phyloP scores from a whole-genome alignment of 352 stramenopile genomes.

The Peronosclerospora sorghi region DNA sequence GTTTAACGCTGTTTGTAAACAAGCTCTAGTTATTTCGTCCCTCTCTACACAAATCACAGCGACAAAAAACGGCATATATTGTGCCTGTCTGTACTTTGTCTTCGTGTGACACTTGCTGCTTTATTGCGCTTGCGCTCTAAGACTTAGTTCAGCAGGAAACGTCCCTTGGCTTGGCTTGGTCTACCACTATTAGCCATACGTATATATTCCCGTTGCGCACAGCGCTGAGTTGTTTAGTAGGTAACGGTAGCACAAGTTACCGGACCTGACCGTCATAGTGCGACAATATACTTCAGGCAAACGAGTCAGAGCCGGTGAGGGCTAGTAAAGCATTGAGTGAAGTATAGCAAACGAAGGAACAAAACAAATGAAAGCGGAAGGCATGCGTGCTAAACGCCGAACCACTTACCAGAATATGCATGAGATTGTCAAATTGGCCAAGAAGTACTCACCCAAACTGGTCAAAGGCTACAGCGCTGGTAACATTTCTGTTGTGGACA shows the following conservation, averaged over 20 bases:
- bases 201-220: background rate
- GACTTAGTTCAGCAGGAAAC: conserved; percentile 12
- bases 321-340: too few species aligned
- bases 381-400: conserved; percentile 66
- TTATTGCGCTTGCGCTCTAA: conserved; percentile 22
- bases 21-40: conserved; percentile 22
- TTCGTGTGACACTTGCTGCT: conserved; percentile 17
- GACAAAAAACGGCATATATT: conserved; percentile 2
- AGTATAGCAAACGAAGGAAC: background rate
- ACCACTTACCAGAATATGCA: conserved; percentile 82
- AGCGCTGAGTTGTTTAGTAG: conserved; percentile 16
- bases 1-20: conserved; percentile 18
- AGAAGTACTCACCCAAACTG: conserved; percentile 83
- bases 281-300: conserved; percentile 26
- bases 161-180: conserved; percentile 8
- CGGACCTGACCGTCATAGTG: conserved; percentile 33
- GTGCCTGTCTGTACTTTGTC: conserved; percentile 11
- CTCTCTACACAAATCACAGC: conserved; percentile 6
- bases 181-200: conserved; percentile 2
- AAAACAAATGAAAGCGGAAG: conserved; percentile 51
- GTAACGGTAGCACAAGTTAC: conserved; percentile 26
- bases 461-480: conserved; percentile 82
- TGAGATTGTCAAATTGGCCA: conserved; percentile 81
- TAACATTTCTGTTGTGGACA: conserved; percentile 87
- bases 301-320: conserved; percentile 13